A percentile compares a stretch with the other conserved stretches of the same genome.
Conservation (phyloP, 768 basidiomycete genomes). For the Kwoniella dendrophila region DNA sequence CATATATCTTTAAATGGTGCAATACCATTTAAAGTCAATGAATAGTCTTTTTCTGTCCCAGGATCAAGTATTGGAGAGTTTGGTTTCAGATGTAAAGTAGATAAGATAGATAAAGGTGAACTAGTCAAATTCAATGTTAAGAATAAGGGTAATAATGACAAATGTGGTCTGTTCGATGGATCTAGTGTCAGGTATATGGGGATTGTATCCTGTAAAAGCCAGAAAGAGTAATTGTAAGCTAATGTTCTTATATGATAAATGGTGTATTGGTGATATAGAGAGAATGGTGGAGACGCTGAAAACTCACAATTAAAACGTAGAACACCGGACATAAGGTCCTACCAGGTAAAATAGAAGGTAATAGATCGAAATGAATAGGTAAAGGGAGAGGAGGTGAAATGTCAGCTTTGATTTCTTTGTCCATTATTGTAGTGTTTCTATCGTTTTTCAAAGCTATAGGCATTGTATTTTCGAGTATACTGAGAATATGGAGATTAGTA, state of each 20-base stretch:
- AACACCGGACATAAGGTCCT: slow-evolving; percentile 18
- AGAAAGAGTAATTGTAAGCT: too few species aligned
- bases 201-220: slow-evolving; percentile 24
- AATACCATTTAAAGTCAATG: slow-evolving; percentile 27
- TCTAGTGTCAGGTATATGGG: slow-evolving; percentile 38
- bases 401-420: not conserved
- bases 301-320: slow-evolving; percentile 22
- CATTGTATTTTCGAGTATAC: too few species aligned
- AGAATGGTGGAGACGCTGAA: not conserved
- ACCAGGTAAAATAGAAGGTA: slow-evolving; percentile 16
- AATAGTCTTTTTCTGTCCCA: too few species aligned
- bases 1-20: slow-evolving; percentile 41
- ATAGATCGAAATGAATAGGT: slow-evolving; percentile 14
- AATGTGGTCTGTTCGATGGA: slow-evolving; percentile 30
- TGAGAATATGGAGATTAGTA: too few species aligned
- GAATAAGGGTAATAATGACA: slow-evolving; percentile 35
- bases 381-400: slow-evolving; percentile 21
- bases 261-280: not conserved
- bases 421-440: too few species aligned
- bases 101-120: slow-evolving; percentile 26
- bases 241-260: too few species aligned
- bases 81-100: slow-evolving; percentile 13
- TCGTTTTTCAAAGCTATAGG: too few species aligned
- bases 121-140: slow-evolving; percentile 25
- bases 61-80: too few species aligned